A percentile compares a stretch with the other conserved stretches of the same genome.
Conservation (phyloP, 441 rosid species). For the Eutrema salsugineum region DNA sequence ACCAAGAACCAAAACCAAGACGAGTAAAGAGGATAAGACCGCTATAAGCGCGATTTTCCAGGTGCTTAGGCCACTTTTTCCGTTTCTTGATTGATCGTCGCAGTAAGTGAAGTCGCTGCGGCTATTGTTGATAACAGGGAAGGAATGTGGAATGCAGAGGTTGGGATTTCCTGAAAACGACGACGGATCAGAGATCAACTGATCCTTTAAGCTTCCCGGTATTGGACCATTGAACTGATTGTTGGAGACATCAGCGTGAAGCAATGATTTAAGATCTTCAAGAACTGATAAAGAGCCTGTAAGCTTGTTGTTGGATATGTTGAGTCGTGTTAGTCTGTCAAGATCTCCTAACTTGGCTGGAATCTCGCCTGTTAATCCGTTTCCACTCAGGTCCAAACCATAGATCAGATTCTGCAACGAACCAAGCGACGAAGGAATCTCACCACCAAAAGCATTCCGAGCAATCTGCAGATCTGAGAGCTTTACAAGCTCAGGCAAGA, state of each 20-base stretch:
- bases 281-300: constrained; percentile 54
- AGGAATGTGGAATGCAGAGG: constrained; percentile 50
- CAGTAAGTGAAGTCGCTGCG: constrained; percentile 39
- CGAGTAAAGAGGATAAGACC: constrained; percentile 33
- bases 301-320: constrained; percentile 65
- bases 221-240: constrained; percentile 71
- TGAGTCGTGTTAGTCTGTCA: constrained; percentile 46
- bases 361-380: constrained; percentile 54
- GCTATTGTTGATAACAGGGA: constrained; percentile 20
- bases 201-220: constrained; percentile 42
- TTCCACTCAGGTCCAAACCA: constrained; percentile 59
- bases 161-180: constrained; percentile 57
- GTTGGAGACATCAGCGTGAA: constrained; percentile 50
- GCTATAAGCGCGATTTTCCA: constrained; percentile 40
- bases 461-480: constrained; percentile 60
- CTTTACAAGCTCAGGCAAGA: constrained; percentile 45
- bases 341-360: constrained; percentile 45
- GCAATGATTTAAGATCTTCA: constrained; percentile 35
- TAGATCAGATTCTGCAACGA: constrained; percentile 44
- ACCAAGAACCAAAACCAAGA: constrained; percentile 34
- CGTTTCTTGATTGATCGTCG: constrained; percentile 18
- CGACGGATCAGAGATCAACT: constrained; percentile 42
- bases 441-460: constrained; percentile 62
- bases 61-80: constrained; percentile 31
- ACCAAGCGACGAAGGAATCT: constrained; percentile 63